Evolutionary conservation across 1,284 basidiomycete genomes (phyloP), one percentile per base, ranked within the genome.

Genomic region (Neotropicomus parvogracilis): DNA sequence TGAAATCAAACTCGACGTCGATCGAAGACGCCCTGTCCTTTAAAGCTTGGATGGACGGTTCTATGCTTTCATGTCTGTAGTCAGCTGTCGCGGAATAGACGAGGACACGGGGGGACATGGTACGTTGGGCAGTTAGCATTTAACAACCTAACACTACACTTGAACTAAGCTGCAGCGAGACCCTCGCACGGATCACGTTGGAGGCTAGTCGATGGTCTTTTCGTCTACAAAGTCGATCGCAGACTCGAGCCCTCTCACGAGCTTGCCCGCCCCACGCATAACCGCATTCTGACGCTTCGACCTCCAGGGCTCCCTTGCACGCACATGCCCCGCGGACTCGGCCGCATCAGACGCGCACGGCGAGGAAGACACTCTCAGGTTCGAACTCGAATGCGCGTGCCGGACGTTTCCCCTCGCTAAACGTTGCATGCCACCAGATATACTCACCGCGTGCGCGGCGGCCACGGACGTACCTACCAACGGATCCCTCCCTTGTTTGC

Each of bases 91-190:
- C 72, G 8, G 74, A 75, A 50, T 73, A 75, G 32, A 69, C 69
- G 33, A 77, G 66, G 13, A 70, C 63, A 28, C 58, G 66, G 19
- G 70, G 53, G 13, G 67, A 46, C 59, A 64, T 68, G n/a, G n/a
- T n/a, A n/a, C n/a, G n/a, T n/a, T n/a, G n/a, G n/a, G n/a, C n/a
- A n/a, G n/a, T n/a, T n/a, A n/a, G n/a, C n/a, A n/a, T n/a, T n/a
- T n/a, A n/a, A n/a, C n/a, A n/a, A n/a, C n/a, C n/a, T n/a, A n/a
- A n/a, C 89, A 89, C 88, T 90, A 91, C 88, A 91, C 88, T 90
- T 91, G 87, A 88, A 89, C 88, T 88, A 91, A 89, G 85, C 88
- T 88, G 88, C 88, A 87, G 85, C 1, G 3, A 0, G 19, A 24
- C 6, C 0, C 4, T 43, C 46, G 48, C 56, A 57, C 58, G 29